Conservation (phyloP, 2,329 filamentous ascomycete genomes). For the Diaporthe eres region DNA sequence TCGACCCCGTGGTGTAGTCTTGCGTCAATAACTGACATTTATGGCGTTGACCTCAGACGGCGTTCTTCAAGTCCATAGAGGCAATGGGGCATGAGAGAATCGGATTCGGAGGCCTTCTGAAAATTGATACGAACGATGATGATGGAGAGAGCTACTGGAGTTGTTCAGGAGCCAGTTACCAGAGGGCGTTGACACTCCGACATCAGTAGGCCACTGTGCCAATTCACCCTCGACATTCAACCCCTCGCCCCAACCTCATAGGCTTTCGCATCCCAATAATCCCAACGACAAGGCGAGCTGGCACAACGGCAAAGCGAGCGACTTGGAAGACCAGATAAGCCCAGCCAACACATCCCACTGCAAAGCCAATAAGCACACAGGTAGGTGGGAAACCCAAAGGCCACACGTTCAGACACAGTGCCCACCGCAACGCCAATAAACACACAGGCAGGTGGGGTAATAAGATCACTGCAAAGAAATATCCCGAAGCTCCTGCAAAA, state of each 20-base stretch:
- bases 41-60: neutral
- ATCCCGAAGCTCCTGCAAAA: constrained; percentile 20
- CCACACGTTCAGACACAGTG: constrained; percentile 21
- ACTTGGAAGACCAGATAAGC: neutral
- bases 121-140: neutral
- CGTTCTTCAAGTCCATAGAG: too few relatives aligned
- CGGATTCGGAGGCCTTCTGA: too few relatives aligned
- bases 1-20: too few relatives aligned
- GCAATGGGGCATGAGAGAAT: too few relatives aligned
- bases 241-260: neutral
- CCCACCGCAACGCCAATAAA: constrained; percentile 12
- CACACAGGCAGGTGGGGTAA: constrained; percentile 8
- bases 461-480: constrained; percentile 3
- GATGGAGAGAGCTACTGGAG: too few relatives aligned
- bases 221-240: neutral
- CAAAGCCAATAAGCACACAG: constrained; percentile 3
- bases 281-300: constrained; percentile 1
- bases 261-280: neutral
- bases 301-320: constrained; percentile 1
- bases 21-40: too few relatives aligned
- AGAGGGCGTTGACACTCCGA: too few relatives aligned
- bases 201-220: too few relatives aligned
- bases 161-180: too few relatives aligned
- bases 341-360: neutral
- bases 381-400: neutral